Conservation (phyloP, 352 stramenopile genomes). For the Thalassiosira ordinaria region DNA sequence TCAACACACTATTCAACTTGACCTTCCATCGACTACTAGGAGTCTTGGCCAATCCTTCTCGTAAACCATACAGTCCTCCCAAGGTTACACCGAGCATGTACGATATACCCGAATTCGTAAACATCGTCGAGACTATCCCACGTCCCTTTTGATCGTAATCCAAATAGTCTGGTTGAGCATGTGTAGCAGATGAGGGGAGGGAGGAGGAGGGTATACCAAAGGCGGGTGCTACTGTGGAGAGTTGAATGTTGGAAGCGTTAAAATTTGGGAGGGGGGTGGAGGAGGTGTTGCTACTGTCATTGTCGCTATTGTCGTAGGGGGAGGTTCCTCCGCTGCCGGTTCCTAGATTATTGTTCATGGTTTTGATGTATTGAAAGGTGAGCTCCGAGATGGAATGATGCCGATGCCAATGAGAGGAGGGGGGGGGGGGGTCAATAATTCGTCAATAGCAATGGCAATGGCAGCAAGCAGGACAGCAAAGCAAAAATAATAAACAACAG, state of each 20-base stretch:
- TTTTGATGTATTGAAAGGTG: too few relatives aligned
- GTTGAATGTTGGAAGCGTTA: slow-evolving; percentile 63
- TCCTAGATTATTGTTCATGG: slow-evolving; percentile 38
- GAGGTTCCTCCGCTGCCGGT: slow-evolving; percentile 38
- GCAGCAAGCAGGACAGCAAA: too few relatives aligned
- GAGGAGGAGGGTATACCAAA: slow-evolving; percentile 63
- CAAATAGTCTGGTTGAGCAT: slow-evolving; percentile 79
- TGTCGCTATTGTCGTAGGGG: slow-evolving; percentile 23
- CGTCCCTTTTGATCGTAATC: slow-evolving; percentile 83
- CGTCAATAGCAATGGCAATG: too few relatives aligned
- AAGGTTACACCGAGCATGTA: slow-evolving; percentile 73
- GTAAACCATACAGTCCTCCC: slow-evolving; percentile 78
- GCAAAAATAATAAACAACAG: too few relatives aligned
- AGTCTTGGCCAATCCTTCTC: slow-evolving; percentile 70
- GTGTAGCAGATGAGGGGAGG: slow-evolving; percentile 2
- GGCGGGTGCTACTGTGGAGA: slow-evolving; percentile 75
- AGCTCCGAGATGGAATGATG: too few relatives aligned
- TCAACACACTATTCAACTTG: slow-evolving; percentile 83
- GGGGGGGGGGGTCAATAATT: too few relatives aligned
- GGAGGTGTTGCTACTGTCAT: background rate
- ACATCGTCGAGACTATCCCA: slow-evolving; percentile 78
- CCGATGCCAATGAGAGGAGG: too few relatives aligned
- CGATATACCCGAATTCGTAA: slow-evolving; percentile 78
- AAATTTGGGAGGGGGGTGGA: slow-evolving; percentile 58
- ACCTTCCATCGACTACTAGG: slow-evolving; percentile 76